Evolutionary conservation across 2,329 filamentous ascomycete genomes (phyloP), one percentile per base, ranked within the genome.

Genomic region (Lecanicillium sp.): DNA sequence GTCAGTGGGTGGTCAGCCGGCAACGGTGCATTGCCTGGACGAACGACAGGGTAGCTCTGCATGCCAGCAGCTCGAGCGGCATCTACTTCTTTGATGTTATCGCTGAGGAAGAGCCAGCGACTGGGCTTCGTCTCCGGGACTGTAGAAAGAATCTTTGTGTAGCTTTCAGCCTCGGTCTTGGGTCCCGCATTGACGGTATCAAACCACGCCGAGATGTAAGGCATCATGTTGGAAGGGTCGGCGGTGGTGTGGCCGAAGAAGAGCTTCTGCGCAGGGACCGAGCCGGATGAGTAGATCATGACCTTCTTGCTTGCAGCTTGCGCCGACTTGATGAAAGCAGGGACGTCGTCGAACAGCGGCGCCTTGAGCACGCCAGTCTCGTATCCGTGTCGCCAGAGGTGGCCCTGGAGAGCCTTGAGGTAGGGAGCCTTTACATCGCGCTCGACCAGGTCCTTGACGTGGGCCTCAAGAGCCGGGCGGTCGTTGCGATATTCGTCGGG

Each of bases 221-320:
- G 67, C 3, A 72, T 77, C 57, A 87, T 63, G 61, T 88, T 79
- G n/a, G 74, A 68, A 15, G 73, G 72, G 51, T 74, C 67, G 7
- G 77, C 72, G 53, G 78, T 70, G 35, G 79, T 83, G 60, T 90
- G 80, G 51, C 75, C 73, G 66, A 91, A 91, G 53, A 91, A 75
- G 52, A 91, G 71, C 67, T 89, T 87, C 72, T 93, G 87, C 12
- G 87, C 87, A 17, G 83, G 75, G 5, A 91, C 84, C 19, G 85
- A 90, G 26, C 87, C 87, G 11, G 85, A 90, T 4, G 85, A 90
- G 69, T 90, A 93, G 60, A 93, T 90, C 57, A 86, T 79, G 54
- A 90, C 74, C 51, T 71, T 71, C 52, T 79, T 69, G 21, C 75
- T 76, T 24, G 70, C 64, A 14, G 66, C 62, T 47, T 75, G 72